Conservation (phyloP, 257 asterid genomes). For the Phtheirospermum japonicum region DNA sequence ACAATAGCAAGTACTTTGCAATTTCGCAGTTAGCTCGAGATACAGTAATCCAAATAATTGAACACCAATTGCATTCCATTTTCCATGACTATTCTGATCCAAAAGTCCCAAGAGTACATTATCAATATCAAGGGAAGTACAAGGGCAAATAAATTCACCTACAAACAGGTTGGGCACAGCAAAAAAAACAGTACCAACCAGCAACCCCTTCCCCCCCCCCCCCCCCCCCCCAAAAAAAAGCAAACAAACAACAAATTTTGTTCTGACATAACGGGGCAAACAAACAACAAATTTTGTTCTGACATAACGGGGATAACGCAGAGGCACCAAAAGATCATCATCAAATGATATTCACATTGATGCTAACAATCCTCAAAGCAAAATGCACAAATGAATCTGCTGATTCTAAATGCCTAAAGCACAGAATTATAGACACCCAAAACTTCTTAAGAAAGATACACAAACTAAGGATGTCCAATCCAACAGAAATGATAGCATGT, state of each 20-base stretch:
- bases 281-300: not conserved
- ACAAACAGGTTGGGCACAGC: not conserved
- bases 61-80: conserved; percentile 11
- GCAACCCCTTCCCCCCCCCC: no score
- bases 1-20: not conserved
- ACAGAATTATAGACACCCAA: conserved; percentile 1
- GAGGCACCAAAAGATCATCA: not conserved
- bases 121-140: conserved; percentile 1
- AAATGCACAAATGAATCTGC: conserved; percentile 11
- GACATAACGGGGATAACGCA: not conserved
- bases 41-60: not conserved
- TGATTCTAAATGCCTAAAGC: conserved; percentile 1
- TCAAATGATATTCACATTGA: not conserved
- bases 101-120: conserved; percentile 7
- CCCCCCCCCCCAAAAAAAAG: conserved; percentile 9
- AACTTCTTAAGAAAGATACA: conserved; percentile 13
- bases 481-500: conserved; percentile 13
- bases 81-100: conserved; percentile 11
- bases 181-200: conserved; percentile 14
- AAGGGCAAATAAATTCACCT: conserved; percentile 11
- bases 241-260: conserved; percentile 4
- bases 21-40: not conserved
- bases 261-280: conserved; percentile 14
- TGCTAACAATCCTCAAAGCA: not conserved
- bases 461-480: not conserved